Evolutionary conservation across 108 stramenopile genomes (phyloP).

Genomic region (Aureococcus anophagefferens): DNA sequence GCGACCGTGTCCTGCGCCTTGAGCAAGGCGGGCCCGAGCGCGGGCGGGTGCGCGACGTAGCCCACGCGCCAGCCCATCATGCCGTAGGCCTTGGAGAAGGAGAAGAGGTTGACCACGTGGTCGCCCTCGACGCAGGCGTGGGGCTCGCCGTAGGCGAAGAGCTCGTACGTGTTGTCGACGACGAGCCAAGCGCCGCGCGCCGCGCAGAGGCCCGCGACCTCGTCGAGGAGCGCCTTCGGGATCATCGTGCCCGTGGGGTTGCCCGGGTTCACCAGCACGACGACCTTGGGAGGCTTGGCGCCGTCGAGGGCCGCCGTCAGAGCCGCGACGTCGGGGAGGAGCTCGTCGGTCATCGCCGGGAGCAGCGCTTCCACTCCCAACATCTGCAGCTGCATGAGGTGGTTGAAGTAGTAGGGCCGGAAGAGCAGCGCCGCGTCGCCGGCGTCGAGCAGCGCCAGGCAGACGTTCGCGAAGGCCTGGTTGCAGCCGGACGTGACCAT

Average conservation of each 20-base stretch:
- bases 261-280: constrained; percentile 79
- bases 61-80: constrained; percentile 88
- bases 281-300: constrained; percentile 54
- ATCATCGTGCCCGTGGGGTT: constrained; percentile 80
- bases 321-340: constrained; percentile 36
- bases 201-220: constrained; percentile 55
- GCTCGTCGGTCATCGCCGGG: constrained; percentile 49
- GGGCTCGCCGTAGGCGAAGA: constrained; percentile 58
- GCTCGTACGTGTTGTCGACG: constrained; percentile 85
- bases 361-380: constrained; percentile 30
- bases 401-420: constrained; percentile 85
- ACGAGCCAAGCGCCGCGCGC: constrained; percentile 64
- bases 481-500: constrained; percentile 87
- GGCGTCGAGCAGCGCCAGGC: constrained; percentile 58
- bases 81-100: constrained; percentile 72
- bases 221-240: constrained; percentile 41
- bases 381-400: constrained; percentile 77
- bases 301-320: constrained; percentile 8
- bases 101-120: constrained; percentile 74
- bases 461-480: constrained; percentile 78
- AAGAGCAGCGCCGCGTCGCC: constrained; percentile 64
- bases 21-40: constrained; percentile 48
- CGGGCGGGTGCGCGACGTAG: constrained; percentile 55
- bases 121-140: constrained; percentile 45
- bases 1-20: constrained; percentile 79